Evolutionary conservation across 176 grass and related monocot genomes (phyloP).

Genomic region (Saccharum spontaneum): DNA sequence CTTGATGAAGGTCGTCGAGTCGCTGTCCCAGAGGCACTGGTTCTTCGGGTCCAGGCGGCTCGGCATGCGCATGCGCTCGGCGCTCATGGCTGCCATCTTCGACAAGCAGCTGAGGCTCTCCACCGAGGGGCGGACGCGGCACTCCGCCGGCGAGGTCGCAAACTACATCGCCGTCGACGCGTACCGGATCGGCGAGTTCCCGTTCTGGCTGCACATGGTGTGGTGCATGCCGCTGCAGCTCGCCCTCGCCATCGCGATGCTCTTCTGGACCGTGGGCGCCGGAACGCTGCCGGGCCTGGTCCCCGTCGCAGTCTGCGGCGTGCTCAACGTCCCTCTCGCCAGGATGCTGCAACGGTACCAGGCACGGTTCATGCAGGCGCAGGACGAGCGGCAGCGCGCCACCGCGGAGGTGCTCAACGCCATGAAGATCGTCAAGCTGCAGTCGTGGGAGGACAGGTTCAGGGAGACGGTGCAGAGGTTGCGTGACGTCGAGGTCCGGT

Average conservation of each 20-base stretch:
- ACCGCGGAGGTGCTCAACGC: conserved; percentile 73
- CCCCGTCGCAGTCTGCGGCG: conserved; percentile 50
- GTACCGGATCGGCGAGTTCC: conserved; percentile 80
- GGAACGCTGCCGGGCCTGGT: conserved; percentile 52
- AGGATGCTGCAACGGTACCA: conserved; percentile 69
- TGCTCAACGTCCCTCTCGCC: conserved; percentile 72
- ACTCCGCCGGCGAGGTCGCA: conserved; percentile 71
- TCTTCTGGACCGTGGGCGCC: conserved; percentile 65
- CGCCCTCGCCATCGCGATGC: conserved; percentile 52
- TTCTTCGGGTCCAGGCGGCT: conserved; percentile 77
- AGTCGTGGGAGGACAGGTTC: conserved; percentile 75
- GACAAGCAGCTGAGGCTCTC: conserved; percentile 74
- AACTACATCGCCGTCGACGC: conserved; percentile 87
- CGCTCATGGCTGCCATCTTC: conserved; percentile 79
- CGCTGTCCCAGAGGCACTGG: conserved; percentile 81
- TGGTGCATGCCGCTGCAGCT: conserved; percentile 83
- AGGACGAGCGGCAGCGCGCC: conserved; percentile 83
- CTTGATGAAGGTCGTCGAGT: conserved; percentile 65
- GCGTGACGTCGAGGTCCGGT: conserved; percentile 66
- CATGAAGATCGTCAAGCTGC: conserved; percentile 85
- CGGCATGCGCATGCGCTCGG: conserved; percentile 90
- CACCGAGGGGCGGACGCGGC: conserved; percentile 44
- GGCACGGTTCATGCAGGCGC: conserved; percentile 70
- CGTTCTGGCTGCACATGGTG: conserved; percentile 76
- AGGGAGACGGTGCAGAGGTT: conserved; percentile 38